Percentiles rank a stretch among this genome's conserved stretches.
These are phyloP conservation scores for Sporothrix curviconia DNA, from an alignment of 2,329 filamentous ascomycete species.

Conservation along the genomic window DNA sequence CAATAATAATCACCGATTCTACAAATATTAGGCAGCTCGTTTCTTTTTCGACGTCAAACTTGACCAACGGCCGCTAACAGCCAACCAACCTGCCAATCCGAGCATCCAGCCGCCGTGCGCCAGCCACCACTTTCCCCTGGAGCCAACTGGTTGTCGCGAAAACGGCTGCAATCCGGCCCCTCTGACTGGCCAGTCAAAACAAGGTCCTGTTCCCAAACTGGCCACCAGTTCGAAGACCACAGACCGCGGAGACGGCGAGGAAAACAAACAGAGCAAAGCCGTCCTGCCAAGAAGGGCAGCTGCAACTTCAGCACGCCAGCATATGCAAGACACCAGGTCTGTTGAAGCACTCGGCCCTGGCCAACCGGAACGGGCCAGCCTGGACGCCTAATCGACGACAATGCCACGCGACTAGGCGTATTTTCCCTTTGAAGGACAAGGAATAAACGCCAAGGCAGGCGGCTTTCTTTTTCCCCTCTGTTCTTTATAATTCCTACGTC, in stretches of 20 bases:
- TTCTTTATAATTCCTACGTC: neutral
- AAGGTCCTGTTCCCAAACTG: neutral
- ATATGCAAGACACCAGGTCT: too few relatives aligned
- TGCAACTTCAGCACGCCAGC: too few relatives aligned
- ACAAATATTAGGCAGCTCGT: neutral
- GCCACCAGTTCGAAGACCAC: neutral
- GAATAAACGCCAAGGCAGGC: neutral
- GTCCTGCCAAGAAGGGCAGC: too few relatives aligned
- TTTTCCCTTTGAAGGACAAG: conserved; percentile 2
- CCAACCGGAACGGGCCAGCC: neutral
- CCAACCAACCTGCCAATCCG: conserved; percentile 8
- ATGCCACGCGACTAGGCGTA: conserved; percentile 6
- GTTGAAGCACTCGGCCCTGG: too few relatives aligned
- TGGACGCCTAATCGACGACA: neutral
- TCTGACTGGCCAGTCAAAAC: too few relatives aligned
- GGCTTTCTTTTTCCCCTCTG: neutral
- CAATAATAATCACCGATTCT: too few relatives aligned
- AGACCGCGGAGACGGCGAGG: too few relatives aligned
- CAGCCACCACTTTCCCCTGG: too few relatives aligned
- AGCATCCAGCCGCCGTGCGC: too few relatives aligned
- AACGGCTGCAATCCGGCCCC: too few relatives aligned
- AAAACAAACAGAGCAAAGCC: too few relatives aligned
- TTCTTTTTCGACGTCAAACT: neutral
- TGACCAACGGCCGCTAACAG: neutral
- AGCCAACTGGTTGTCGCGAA: too few relatives aligned